Evolutionary conservation across 805 yeast genomes (phyloP).

Genomic region (Candida patagonica): DNA sequence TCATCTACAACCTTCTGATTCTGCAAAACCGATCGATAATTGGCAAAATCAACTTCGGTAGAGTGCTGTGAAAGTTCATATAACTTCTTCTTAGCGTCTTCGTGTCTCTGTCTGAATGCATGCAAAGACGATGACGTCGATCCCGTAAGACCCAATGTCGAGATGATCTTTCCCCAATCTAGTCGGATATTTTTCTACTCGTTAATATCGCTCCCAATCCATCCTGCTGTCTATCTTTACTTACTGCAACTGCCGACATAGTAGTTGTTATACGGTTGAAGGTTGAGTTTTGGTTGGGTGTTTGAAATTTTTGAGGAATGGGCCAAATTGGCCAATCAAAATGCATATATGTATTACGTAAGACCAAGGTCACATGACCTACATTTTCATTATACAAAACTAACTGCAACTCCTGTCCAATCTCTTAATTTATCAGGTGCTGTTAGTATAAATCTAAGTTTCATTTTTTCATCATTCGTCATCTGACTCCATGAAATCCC

Average conservation of each 20-base stretch:
- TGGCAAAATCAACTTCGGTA: slow-evolving; percentile 67
- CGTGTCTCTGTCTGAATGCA: slow-evolving; percentile 96
- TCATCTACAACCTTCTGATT: slow-evolving; percentile 72
- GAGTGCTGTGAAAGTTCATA: slow-evolving; percentile 63
- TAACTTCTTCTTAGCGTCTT: slow-evolving; percentile 85
- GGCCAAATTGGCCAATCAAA: background rate
- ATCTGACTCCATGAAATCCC: slow-evolving; percentile 13
- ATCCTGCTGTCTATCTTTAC: background rate
- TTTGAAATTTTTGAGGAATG: slow-evolving; percentile 1
- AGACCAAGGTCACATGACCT: too few relatives aligned
- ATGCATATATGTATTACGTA: background rate
- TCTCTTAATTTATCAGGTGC: slow-evolving; percentile 3
- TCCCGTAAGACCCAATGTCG: slow-evolving; percentile 87
- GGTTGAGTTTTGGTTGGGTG: slow-evolving; percentile 2
- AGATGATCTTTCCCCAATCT: slow-evolving; percentile 89
- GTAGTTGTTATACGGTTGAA: background rate
- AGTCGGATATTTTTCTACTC: slow-evolving; percentile 52
- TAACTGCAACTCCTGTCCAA: slow-evolving; percentile 7
- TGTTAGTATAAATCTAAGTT: slow-evolving; percentile 6
- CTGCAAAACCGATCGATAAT: slow-evolving; percentile 73
- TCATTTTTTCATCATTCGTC: background rate
- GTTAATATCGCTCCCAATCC: background rate
- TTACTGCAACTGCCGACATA: slow-evolving; percentile 10
- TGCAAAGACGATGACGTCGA: slow-evolving; percentile 80
- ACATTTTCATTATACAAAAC: background rate